Base-by-base conservation (phyloP, 495 filamentous ascomycete genomes). In the Penicillium turbatum region DNA sequence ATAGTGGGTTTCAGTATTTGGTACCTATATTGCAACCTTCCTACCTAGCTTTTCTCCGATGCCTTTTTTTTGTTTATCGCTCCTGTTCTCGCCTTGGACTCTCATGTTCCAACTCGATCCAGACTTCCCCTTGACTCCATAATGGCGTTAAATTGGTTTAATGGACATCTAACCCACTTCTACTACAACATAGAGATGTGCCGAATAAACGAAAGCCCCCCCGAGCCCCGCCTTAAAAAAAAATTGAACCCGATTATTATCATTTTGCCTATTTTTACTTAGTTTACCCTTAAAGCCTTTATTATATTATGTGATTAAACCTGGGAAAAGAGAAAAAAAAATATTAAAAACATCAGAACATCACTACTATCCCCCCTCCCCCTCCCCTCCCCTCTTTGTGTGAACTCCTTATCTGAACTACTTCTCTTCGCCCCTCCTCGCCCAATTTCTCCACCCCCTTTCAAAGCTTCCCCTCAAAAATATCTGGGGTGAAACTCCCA, bases 331-430 rank as follows among this genome's bases (percentile, higher is more conserved):
- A 15, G 27, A 42, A 42, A 15, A 27, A 11, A 19, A 11, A 39
- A 19, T 17, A n/a, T 11, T 1, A 45, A 48, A 48, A 48, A 36
- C 32, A 48, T 37, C 21, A 35, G 17, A 35, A 46, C 30, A 12
- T 32, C 30, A 41, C 29, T 31, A 43, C 55, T 24, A 31, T 56
- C 49, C 53, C 53, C 27, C 43, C 21, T 24, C 53, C 53, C 27
- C 43, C 21, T 24, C 21, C 21, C 21, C 34, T 56, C 49, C 53
- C 53, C 27, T 47, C 21, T 43, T 31, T 24, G 16, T 24, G 16
- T 48, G 16, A 42, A 31, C 19, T 47, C 57, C 52, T 48, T 49
- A 49, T 52, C 47, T 36, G 48, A 39, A 35, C 40, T 10, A 29
- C 38, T 35, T 16, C 41, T 47, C 39, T 51, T 32, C 29, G 50